Base-by-base conservation (phyloP, 441 rosid genomes). In the Geranium incanum region DNA sequence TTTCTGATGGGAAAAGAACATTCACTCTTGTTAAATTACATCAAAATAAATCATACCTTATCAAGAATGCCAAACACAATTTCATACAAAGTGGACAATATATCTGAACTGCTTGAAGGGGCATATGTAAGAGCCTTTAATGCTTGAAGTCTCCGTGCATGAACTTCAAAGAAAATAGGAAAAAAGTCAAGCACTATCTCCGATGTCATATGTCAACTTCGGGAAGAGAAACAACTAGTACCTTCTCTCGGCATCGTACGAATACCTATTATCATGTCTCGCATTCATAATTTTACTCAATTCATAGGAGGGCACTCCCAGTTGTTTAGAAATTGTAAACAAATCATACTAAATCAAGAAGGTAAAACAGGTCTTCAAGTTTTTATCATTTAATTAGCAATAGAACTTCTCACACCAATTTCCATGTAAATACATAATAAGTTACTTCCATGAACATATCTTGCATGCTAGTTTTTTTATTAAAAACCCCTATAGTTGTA, bases 121-220 rank as follows among this genome's bases (percentile, higher is more conserved):
- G 95, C 85, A 81, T 84, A 91, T 50, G 97, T 93, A 77, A 95
- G 95, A 77, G 99, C 98, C 89, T 93, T 95, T 78, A 95, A 77
- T 81, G 98, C 97, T 87, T 93, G 99, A 78, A 93, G 77, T 77
- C 98, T 89, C 74, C 97, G 88, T 39, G 98, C 89, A 84, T 95
- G 99, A 84, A 28, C 33, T 95, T 81, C 85, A 85, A 68, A 67
- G 66, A 76, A 36, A 71, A 68, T 48, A 77, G 65, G 78, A 8
- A 74, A 76, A 65, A 70, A 73, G 76, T 79, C 86, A 84, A 83
- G 74, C 67, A 65, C 68, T 36, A 82, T 38, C 52, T 23, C 72
- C 66, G 66, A 70, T 23, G n/a, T 23, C 66, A 62, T 52, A 52
- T 23, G 66, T 62, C 36, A 62, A 62, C 66, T 62, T 62, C 23